phyloP scores from a whole-genome alignment of 2,329 filamentous ascomycete species.

The Penicillium sp. region DNA sequence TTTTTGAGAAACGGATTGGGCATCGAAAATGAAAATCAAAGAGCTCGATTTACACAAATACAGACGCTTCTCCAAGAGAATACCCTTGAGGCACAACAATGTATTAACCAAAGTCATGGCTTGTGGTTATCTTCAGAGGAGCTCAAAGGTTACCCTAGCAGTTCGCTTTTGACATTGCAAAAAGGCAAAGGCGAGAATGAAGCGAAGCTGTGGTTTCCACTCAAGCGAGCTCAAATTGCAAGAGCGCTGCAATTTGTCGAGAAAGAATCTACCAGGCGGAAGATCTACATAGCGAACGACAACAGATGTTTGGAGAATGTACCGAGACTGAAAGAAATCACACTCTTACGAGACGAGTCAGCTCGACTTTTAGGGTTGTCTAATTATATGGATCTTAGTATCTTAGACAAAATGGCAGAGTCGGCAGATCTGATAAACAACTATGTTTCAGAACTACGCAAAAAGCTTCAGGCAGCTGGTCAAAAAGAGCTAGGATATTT shows the following conservation, averaged over 20 bases:
- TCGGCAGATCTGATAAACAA: neutral
- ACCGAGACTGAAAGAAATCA: slow-evolving; percentile 68
- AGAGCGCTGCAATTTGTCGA: neutral
- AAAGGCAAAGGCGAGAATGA: neutral
- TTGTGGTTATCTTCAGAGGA: neutral
- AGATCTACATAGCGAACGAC: neutral
- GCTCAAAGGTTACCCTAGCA: neutral
- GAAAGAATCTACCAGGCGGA: neutral
- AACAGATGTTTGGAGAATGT: slow-evolving; percentile 52
- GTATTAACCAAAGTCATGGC: neutral
- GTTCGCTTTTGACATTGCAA: neutral
- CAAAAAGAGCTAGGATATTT: neutral
- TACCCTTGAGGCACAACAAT: neutral
- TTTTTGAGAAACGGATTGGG: neutral
- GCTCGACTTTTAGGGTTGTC: slow-evolving; percentile 72
- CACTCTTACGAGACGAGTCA: slow-evolving; percentile 72
- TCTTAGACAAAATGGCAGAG: slow-evolving; percentile 85
- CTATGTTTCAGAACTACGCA: neutral
- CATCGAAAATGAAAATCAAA: neutral
- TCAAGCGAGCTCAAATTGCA: neutral
- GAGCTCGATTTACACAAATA: neutral
- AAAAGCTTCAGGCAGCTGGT: neutral
- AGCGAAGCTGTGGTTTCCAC: neutral
- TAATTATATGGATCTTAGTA: slow-evolving; percentile 49
- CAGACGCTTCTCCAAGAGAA: neutral